These are phyloP conservation scores for Psilocybe azurescens DNA, from an alignment of 768 basidiomycete genomes.

Conservation along the genomic window DNA sequence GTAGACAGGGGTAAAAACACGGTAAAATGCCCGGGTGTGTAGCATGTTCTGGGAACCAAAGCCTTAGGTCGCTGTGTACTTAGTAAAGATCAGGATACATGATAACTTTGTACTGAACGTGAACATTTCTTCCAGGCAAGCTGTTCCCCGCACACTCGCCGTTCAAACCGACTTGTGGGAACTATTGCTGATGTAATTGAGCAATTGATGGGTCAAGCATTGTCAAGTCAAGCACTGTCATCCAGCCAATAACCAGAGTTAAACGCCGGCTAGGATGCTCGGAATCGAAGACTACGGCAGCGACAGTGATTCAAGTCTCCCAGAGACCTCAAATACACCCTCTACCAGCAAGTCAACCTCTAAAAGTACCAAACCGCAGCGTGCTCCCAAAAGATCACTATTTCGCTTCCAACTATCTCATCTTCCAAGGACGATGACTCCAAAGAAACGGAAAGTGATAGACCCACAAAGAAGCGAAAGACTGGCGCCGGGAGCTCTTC, in stretches of 20 bases:
- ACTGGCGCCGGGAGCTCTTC: conserved; percentile 69
- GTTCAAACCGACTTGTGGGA: too few relatives aligned
- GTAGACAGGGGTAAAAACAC: not conserved
- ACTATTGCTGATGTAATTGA: too few relatives aligned
- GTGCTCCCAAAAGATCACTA: conserved; percentile 62
- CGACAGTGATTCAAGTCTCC: conserved; percentile 49
- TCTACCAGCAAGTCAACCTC: not conserved
- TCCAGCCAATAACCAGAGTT: too few relatives aligned
- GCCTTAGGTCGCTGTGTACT: too few relatives aligned
- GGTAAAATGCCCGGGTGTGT: too few relatives aligned
- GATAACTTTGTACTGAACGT: too few relatives aligned
- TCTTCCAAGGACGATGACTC: conserved; percentile 37
- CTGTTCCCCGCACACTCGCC: too few relatives aligned
- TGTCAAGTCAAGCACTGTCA: too few relatives aligned
- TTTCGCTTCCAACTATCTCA: conserved; percentile 56
- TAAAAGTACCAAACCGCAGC: conserved; percentile 43
- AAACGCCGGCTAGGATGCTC: conserved; percentile 50
- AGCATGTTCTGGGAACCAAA: too few relatives aligned
- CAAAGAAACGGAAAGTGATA: conserved; percentile 41
- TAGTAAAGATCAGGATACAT: too few relatives aligned
- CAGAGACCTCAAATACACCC: conserved; percentile 6
- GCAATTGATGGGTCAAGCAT: too few relatives aligned
- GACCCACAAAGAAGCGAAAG: conserved; percentile 65
- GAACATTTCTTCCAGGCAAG: too few relatives aligned
- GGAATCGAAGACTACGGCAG: conserved; percentile 82